These are phyloP conservation scores for Raphanus sativus DNA, from an alignment of 345 rosid genomes.

Conservation along the genomic window DNA sequence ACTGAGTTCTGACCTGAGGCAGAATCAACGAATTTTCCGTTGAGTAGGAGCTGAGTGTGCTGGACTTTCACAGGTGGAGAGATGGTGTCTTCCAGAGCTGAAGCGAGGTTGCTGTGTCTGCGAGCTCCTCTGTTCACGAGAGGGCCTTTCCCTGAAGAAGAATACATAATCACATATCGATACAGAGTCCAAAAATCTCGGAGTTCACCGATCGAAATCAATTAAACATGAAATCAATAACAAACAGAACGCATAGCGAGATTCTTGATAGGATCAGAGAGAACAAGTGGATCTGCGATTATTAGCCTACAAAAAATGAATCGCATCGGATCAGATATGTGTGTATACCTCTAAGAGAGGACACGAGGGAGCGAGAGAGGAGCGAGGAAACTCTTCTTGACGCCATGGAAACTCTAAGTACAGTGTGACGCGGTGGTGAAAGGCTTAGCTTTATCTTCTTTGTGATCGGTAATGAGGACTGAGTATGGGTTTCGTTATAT, in stretches of 20 bases:
- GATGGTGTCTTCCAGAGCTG: conserved; percentile 53
- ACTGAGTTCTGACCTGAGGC: conserved; percentile 55
- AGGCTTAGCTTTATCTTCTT: too few species aligned
- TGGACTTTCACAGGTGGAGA: conserved; percentile 61
- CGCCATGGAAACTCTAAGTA: conserved; percentile 48
- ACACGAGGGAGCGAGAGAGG: conserved; percentile 58
- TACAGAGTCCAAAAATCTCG: neutral
- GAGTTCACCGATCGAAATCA: conserved; percentile 14
- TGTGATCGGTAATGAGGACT: neutral
- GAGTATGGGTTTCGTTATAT: neutral
- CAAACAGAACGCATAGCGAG: neutral
- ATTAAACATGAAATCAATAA: neutral
- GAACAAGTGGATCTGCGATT: neutral
- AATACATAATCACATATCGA: neutral
- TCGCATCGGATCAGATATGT: neutral
- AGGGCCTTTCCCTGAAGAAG: conserved; percentile 48
- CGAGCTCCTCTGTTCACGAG: conserved; percentile 41
- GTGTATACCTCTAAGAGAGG: neutral
- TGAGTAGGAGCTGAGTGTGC: conserved; percentile 63
- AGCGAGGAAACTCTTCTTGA: conserved; percentile 48
- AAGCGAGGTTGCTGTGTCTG: conserved; percentile 53
- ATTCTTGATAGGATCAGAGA: neutral
- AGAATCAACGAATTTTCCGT: conserved; percentile 77
- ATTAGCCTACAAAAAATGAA: neutral
- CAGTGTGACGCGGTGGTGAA: neutral